Base-by-base conservation (phyloP, 805 yeast species). In the Blastobotrys peoriensis region DNA sequence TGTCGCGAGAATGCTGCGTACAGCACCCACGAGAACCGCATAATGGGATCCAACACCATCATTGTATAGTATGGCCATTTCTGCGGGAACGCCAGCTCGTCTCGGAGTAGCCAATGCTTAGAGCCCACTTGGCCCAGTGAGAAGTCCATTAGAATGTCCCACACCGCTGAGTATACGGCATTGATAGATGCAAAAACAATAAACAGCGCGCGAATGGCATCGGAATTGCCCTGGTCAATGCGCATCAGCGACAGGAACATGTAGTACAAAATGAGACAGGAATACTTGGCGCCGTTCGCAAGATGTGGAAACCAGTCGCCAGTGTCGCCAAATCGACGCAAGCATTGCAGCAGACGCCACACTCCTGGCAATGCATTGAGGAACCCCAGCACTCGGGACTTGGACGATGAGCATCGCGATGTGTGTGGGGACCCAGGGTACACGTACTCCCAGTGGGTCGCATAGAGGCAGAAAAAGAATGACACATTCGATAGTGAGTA, bases 61-160 rank as follows among this genome's bases (percentile, higher is more conserved):
- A 95, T 93, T 8, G 64, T 45, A 57, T 88, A 91, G 61, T 88
- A 88, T 22, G 76, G 67, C 61, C 74, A 70, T 8, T 82, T 80
- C 9, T 65, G 63, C 45, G 73, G 71, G 55, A 75, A 81, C 36
- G 81, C 82, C 40, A 89, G 68, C 56, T 85, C 82, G 57, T 86
- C 81, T 54, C 97, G 72, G 41, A 89, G 67, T 21, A 81, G 64
- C 45, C 64, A 64, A 60, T 83, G 73, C 48, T 71, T 69, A 2
- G 83, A 72, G 10, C 70, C 74, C 22, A 77, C 68, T 61, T 86
- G 96, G 45, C 84, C 71, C 56, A 93, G 67, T 2, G 97, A 88
- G 91, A 96, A 93, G 68, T 93, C 98, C 95, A 93, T 87, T 35
- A 89, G 68, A 4, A 93, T 67, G 64, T 93, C 98, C 98, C 98